A percentile compares a stretch with the other conserved stretches of the same genome.
These are phyloP conservation scores for Fusarium sp. DNA, from an alignment of 2,329 filamentous ascomycete species.

Conservation along the genomic window DNA sequence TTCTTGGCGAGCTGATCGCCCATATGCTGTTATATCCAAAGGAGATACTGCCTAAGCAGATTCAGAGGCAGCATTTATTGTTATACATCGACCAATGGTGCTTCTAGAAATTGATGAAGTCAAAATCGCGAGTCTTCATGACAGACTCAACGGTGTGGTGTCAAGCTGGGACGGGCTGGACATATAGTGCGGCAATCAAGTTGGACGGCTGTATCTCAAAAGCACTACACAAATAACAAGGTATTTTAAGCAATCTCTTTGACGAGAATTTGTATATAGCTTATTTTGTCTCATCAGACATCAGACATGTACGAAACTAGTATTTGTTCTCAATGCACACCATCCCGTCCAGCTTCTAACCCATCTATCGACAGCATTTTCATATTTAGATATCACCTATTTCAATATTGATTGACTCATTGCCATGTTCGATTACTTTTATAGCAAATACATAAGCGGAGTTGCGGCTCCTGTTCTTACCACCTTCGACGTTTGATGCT, in stretches of 20 bases:
- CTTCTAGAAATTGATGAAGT: not conserved
- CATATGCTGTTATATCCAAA: not conserved
- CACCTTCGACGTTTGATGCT: not conserved
- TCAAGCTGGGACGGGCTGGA: not conserved
- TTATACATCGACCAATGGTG: too few species aligned
- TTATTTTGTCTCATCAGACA: not conserved
- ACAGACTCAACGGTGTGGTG: not conserved
- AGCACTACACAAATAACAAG: not conserved
- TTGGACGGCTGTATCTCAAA: not conserved
- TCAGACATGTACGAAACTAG: not conserved
- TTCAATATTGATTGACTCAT: not conserved
- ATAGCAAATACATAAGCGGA: not conserved
- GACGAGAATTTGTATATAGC: not conserved
- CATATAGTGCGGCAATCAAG: not conserved
- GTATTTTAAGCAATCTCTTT: not conserved
- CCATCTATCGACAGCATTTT: not conserved
- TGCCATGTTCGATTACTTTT: not conserved
- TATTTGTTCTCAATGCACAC: not conserved
- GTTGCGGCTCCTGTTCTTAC: not conserved
- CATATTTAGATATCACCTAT: not conserved
- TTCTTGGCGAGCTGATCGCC: too few species aligned
- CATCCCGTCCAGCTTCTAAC: not conserved
- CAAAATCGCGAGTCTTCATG: not conserved
- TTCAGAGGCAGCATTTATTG: too few species aligned
- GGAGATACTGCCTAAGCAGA: too few species aligned